phyloP scores from a whole-genome alignment of 1,284 basidiomycete species.

The Pisolithus thermaeus region DNA sequence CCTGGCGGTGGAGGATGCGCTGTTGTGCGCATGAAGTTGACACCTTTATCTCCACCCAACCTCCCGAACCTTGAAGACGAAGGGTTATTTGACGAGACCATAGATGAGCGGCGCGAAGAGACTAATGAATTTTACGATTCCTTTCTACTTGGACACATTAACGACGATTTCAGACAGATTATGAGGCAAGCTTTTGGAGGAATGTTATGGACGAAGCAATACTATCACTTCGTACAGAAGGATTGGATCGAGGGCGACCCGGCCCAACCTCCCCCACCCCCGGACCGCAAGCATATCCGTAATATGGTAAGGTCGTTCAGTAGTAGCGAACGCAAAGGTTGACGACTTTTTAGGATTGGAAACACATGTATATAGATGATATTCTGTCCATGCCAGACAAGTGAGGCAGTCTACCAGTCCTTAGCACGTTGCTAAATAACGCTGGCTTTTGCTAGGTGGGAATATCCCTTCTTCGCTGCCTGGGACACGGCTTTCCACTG shows the following conservation, averaged over 20 bases:
- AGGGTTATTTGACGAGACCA: conserved; percentile 79
- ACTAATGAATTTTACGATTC: conserved; percentile 93
- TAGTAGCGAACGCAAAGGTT: background rate
- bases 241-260: conserved; percentile 96
- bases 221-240: conserved; percentile 93
- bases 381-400: conserved; percentile 99
- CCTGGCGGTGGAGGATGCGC: conserved; percentile 91
- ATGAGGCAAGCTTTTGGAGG: conserved; percentile 96
- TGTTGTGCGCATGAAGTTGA: conserved; percentile 92
- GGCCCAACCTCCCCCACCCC: conserved; percentile 90
- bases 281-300: conserved; percentile 80
- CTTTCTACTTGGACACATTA: conserved; percentile 76
- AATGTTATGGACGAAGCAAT: conserved; percentile 99
- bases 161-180: conserved; percentile 90
- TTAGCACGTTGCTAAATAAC: background rate
- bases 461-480: conserved; percentile 92
- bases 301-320: conserved; percentile 54
- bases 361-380: conserved; percentile 92
- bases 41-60: conserved; percentile 67
- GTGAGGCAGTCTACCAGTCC: conserved; percentile 32
- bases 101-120: conserved; percentile 87
- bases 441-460: conserved; percentile 61
- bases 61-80: conserved; percentile 86
- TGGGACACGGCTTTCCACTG: conserved; percentile 99
- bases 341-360: conserved; percentile 66